Conservation (phyloP, 2,329 filamentous ascomycete species). For the Alternaria arbusti region DNA sequence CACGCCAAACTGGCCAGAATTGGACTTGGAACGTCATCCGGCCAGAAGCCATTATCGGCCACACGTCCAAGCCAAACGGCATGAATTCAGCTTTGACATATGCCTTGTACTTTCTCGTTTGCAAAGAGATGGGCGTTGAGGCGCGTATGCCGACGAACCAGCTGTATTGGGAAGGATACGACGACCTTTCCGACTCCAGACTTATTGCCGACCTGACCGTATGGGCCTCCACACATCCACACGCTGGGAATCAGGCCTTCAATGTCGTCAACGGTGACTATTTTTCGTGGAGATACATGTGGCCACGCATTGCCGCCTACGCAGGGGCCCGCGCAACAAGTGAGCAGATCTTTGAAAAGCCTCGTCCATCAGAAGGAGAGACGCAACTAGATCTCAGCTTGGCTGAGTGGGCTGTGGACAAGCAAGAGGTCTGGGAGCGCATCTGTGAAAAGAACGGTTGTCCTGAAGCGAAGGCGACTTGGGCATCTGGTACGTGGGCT, state of each 20-base stretch:
- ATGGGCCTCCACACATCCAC: neutral
- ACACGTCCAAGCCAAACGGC: slow-evolving; percentile 4
- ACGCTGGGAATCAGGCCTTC: slow-evolving; percentile 7
- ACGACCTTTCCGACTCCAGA: slow-evolving; percentile 1
- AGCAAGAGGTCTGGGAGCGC: neutral
- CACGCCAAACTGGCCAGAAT: neutral
- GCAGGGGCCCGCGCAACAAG: neutral
- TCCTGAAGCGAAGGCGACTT: neutral
- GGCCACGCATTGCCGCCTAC: slow-evolving; percentile 2
- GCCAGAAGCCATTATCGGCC: slow-evolving; percentile 12
- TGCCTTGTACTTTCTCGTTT: slow-evolving; percentile 12
- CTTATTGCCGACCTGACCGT: slow-evolving; percentile 2
- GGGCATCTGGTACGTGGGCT: neutral
- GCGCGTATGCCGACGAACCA: slow-evolving; percentile 5
- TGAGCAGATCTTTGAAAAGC: neutral
- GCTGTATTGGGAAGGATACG: slow-evolving; percentile 1
- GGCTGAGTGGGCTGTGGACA: slow-evolving; percentile 2
- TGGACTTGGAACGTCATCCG: slow-evolving; percentile 9
- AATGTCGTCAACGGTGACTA: slow-evolving; percentile 11
- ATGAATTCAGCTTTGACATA: slow-evolving; percentile 10
- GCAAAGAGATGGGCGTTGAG: neutral
- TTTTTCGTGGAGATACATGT: slow-evolving; percentile 9
- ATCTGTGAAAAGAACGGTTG: neutral
- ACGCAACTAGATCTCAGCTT: neutral
- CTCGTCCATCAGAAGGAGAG: neutral